Base-by-base conservation (phyloP, 2,329 filamentous ascomycete genomes). In the Pleomassaria siparia region DNA sequence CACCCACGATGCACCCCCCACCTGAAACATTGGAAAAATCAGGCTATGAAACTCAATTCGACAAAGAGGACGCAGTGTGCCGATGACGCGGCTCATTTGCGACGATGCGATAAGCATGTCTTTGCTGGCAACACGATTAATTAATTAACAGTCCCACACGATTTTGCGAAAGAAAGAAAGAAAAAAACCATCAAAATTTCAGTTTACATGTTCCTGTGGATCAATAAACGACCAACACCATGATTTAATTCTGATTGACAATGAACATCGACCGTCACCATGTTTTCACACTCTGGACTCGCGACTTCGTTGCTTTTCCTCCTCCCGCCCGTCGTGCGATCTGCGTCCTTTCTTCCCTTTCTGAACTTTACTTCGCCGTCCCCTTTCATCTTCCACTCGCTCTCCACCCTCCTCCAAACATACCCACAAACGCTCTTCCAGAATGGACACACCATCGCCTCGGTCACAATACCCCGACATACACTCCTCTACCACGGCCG, bases 371-470 rank as follows among this genome's bases (percentile, higher is more conserved):
- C 74, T 2, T 78, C 76, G 1, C 54, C 74, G 11, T 69, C 73
- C 7, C 76, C 76, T 3, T 75, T 78, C 50, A 72, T 79, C 30
- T 78, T 80, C 57, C 73, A 75, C 28, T 77, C 77, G 2, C 62
- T 73, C 2, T 70, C 74, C 47, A 70, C 72, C 2, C 67, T 80
- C 3, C 62, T 80, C 3, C 73, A 78, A 47, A 75, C 80, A 63
- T 78, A 74, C 73, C 64, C 73, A 30, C 79, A 80, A 61, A 78
- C 76, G 1, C 74, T 78, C 56, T 79, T 78, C 40, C 76, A 76
- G 8, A 76, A 75, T 50, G 77, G 77, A 7, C 75, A 80, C 55
- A 71, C 70, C 25, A 70, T 80, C 42, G 74, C 73, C 0, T 72
- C 76, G 3, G 76, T 74, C 51, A 70, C 73, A 29, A 69, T 80